A percentile compares a stretch with the other conserved stretches of the same genome.
Evolutionary conservation across 371 early-diverging fungal species (phyloP).

Genomic region (Mortierella sp.): DNA sequence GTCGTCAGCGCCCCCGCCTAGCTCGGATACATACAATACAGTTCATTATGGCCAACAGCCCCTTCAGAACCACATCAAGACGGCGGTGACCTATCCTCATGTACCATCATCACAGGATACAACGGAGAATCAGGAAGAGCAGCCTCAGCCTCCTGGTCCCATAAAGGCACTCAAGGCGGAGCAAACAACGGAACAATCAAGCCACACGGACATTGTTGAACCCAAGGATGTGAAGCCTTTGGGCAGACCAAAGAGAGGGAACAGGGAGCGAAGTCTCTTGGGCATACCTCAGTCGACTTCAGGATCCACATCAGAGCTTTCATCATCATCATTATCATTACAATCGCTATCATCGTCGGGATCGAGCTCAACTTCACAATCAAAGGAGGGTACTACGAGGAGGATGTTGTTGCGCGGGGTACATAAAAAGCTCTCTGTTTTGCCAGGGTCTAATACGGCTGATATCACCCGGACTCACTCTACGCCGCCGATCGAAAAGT

Average conservation of each 20-base stretch:
- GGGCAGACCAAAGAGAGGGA: neutral
- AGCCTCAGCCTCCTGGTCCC: neutral
- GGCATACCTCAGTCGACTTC: neutral
- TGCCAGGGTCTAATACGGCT: constrained; percentile 1
- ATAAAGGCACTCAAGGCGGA: neutral
- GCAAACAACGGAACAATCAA: neutral
- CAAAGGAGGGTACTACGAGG: neutral
- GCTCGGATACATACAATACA: neutral
- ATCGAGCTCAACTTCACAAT: neutral
- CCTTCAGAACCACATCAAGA: neutral
- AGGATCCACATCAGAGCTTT: no score
- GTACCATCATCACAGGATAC: neutral
- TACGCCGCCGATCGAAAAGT: neutral
- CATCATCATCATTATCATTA: neutral
- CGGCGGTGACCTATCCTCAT: neutral
- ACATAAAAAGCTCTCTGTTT: constrained; percentile 3
- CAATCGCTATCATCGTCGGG: neutral
- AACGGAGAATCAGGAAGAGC: neutral
- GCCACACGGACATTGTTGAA: neutral
- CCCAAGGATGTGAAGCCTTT: neutral
- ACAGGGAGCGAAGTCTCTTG: neutral
- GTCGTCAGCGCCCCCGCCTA: neutral
- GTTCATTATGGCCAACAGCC: neutral
- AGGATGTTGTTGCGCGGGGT: neutral
- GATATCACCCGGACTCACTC: neutral